Evolutionary conservation across 805 yeast genomes (phyloP), one percentile per base, ranked within the genome.

Genomic region (Starmera pachycereana): DNA sequence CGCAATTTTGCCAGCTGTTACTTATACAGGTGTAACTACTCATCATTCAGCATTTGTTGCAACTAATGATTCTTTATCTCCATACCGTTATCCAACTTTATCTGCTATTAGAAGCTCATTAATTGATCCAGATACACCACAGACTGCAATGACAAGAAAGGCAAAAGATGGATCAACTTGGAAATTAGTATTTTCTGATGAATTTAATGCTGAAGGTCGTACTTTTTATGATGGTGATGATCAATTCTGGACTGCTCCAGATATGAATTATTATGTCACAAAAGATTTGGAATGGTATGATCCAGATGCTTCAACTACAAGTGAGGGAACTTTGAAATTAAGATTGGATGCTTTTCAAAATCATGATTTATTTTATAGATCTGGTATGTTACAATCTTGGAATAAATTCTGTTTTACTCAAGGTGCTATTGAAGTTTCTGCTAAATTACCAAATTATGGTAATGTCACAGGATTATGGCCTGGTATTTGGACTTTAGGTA

Each of bases 381-480:
- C 95, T 2, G 97, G 90, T 18, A 86, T 87, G 96, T 54, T 89
- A 12, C 96, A 88, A 62, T 71, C 84, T 27, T 89, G 97, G 97
- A 89, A 89, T 62, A 78, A 81, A 62, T 53, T 89, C 56, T 89
- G 97, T 56, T 87, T 82, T 58, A 80, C 94, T 4, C 87, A 87
- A 54, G 97, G 97, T 37, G 57, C 66, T 33, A 51, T 88, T 47
- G 96, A 85, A 56, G 74, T 82, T 6, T 77, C 87, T 9, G 90
- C 84, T 0, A 71, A 72, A 43, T 63, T 89, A 45, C 96, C 97
- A 29, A 85, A 86, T 46, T 74, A 72, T 49, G 95, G 95, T 51
- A 66, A 75, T 41, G 70, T 80, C 28, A 67, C 81, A 5, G 97
- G 97, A 16, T 65, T 89, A 47, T 89, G 97, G 97, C 97, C 97